Base-by-base conservation (phyloP, 1,139 yeast species). In the Hyphopichia fennica region DNA sequence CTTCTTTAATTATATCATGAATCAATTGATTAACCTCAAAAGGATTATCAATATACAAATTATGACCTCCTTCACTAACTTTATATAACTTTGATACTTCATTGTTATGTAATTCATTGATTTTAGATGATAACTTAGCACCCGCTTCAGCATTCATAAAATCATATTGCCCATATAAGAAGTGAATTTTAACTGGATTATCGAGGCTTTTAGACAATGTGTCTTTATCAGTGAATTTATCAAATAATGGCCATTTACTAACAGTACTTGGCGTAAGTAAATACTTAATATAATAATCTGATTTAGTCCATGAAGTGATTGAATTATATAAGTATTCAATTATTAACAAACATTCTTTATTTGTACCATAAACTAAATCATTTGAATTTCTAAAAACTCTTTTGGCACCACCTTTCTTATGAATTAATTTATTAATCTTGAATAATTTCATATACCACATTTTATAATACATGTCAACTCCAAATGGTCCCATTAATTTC, bases 61-160 rank as follows among this genome's bases (percentile, higher is more conserved):
- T 73, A 49, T 73, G 79, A 0, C 79, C 79, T 7, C 77, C 77
- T 46, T 72, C 74, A 8, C 58, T 54, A 6, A 73, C 57, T 25
- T 51, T 60, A 43, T 62, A 56, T 44, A 65, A 62, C 7, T 46
- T 39, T 1, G 57, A 51, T 11, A 41, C 38, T 14, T 43, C 39
- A 16, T 38, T 25, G 20, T 29, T 37, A 14, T 44, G 29, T 27
- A 44, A 38, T 7, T 49, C 38, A 35, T 69, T 61, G 42, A 82
- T 59, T 31, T 61, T 50, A 22, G 69, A 54, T 2, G 67, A 71
- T 37, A 81, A 79, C 43, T 76, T 73, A 9, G 63, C 53, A 0
- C 96, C 96, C 0, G 95, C 93, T 39, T 75, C 78, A 2, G 77
- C 69, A 56, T 87, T 86, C 96, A 90, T 90, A 77, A 93, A 90